These are phyloP conservation scores for Haberlea rhodopensis DNA, from an alignment of 257 asterid species.

Conservation along the genomic window DNA sequence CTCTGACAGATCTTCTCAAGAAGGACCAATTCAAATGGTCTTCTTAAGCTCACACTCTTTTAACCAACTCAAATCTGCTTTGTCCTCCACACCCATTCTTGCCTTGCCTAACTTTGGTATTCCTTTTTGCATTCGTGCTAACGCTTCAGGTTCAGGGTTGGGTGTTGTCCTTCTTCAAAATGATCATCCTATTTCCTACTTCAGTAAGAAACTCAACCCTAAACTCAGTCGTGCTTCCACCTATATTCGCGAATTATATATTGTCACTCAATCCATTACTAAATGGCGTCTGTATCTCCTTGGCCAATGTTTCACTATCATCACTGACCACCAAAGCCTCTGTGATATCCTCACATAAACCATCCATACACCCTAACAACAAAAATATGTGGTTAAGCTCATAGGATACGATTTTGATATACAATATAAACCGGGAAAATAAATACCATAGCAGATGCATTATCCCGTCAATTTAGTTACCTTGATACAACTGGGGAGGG, in stretches of 20 bases:
- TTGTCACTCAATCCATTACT: neutral
- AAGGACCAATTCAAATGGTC: neutral
- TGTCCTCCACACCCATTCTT: neutral
- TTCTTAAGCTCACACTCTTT: neutral
- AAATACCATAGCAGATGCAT: neutral
- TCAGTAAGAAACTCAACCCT: neutral
- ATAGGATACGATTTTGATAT: too few species aligned
- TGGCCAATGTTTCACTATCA: neutral
- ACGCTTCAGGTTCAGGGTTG: neutral
- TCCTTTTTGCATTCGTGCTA: neutral
- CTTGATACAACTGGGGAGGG: too few species aligned
- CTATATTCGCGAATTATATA: neutral
- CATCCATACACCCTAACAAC: slow-evolving; percentile 4
- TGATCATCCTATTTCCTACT: too few species aligned
- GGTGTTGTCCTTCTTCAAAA: neutral
- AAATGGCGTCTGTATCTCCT: slow-evolving; percentile 3
- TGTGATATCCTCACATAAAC: neutral
- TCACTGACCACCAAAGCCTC: too few species aligned
- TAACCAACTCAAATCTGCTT: neutral
- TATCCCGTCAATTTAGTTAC: too few species aligned
- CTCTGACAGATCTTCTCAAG: neutral
- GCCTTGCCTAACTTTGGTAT: neutral
- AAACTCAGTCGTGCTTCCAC: neutral
- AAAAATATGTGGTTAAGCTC: neutral
- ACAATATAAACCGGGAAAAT: neutral